Evolutionary conservation across 2,329 filamentous ascomycete genomes (phyloP).

Genomic region (Aureobasidium zeae): DNA sequence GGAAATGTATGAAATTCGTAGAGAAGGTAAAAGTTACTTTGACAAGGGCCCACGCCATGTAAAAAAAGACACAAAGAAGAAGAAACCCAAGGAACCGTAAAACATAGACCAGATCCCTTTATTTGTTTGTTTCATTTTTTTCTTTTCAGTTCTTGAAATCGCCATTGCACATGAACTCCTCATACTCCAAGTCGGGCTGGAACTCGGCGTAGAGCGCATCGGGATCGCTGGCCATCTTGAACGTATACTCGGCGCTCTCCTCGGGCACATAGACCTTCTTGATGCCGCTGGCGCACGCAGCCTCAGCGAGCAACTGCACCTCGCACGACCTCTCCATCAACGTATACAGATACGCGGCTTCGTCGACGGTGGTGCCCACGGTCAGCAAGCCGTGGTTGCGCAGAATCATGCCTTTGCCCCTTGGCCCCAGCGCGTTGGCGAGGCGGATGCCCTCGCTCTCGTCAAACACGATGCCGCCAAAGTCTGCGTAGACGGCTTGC

Average conservation of each 20-base stretch:
- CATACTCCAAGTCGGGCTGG: constrained; percentile 43
- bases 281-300: constrained; percentile 48
- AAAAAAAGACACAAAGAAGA: too few relatives aligned
- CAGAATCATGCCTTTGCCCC: constrained; percentile 55
- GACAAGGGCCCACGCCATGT: too few relatives aligned
- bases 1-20: too few relatives aligned
- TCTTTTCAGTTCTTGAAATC: constrained; percentile 13
- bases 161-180: constrained; percentile 26
- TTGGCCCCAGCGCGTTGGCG: constrained; percentile 52
- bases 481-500: constrained; percentile 46
- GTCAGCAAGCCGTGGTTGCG: constrained; percentile 65
- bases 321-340: constrained; percentile 60
- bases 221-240: constrained; percentile 39
- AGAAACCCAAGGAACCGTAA: too few relatives aligned
- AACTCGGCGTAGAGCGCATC: constrained; percentile 45
- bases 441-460: constrained; percentile 57
- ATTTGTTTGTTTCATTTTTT: too few relatives aligned
- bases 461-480: constrained; percentile 54
- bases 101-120: too few relatives aligned
- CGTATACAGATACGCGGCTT: constrained; percentile 62
- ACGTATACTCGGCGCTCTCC: constrained; percentile 47
- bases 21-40: too few relatives aligned
- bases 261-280: constrained; percentile 47
- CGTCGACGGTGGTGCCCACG: constrained; percentile 62
- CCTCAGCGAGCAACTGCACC: constrained; percentile 59